Evolutionary conservation across 768 basidiomycete genomes (phyloP).

Genomic region (Tephrocybe sp.): DNA sequence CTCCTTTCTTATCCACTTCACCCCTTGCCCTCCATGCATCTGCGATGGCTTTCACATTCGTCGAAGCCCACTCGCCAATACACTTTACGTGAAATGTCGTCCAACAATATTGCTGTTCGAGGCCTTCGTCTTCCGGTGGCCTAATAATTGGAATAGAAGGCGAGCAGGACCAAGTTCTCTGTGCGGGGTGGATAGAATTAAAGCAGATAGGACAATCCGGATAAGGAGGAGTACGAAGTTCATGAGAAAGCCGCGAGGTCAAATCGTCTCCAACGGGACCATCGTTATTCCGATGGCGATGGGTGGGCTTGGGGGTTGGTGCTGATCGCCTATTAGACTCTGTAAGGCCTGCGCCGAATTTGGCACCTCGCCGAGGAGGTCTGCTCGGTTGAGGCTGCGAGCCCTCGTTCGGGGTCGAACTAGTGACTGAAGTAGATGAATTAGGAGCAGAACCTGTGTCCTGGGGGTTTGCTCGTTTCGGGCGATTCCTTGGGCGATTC

Average conservation of each 20-base stretch:
- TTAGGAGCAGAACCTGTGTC: not conserved
- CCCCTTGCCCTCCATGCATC: constrained; percentile 77
- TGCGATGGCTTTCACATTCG: constrained; percentile 70
- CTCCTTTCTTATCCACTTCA: constrained; percentile 58
- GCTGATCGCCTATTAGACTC: constrained; percentile 8
- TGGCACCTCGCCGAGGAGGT: constrained; percentile 28
- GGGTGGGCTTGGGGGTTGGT: constrained; percentile 5
- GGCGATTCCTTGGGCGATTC: constrained; percentile 8
- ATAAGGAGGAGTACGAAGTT: constrained; percentile 68
- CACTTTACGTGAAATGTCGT: constrained; percentile 91
- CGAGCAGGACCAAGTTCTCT: constrained; percentile 88
- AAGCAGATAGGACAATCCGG: constrained; percentile 88
- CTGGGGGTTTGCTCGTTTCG: not conserved
- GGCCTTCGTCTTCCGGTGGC: constrained; percentile 26
- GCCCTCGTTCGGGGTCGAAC: not conserved
- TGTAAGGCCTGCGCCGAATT: constrained; percentile 37
- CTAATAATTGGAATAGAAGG: constrained; percentile 51
- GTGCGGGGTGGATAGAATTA: constrained; percentile 70
- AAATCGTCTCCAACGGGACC: constrained; percentile 60
- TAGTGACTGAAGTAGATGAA: no score
- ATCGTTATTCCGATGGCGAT: constrained; percentile 3
- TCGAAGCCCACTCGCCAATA: constrained; percentile 84
- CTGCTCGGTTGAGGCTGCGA: not conserved
- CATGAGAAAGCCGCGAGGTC: constrained; percentile 68
- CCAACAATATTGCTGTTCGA: constrained; percentile 73